phyloP scores from a whole-genome alignment of 179 eudicot genomes.

The Gypsophila paniculata region DNA sequence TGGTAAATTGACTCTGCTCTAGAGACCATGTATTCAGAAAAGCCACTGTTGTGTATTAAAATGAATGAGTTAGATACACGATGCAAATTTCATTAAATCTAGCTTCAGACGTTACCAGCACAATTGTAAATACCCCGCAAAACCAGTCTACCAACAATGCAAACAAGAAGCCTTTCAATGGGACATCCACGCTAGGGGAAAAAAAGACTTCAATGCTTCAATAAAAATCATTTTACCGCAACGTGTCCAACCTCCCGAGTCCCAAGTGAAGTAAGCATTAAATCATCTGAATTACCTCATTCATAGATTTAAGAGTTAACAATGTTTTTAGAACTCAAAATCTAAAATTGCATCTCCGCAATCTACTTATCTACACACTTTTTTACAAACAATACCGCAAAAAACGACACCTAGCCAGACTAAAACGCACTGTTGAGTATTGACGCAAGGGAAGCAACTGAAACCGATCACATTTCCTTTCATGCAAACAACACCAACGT shows the following conservation, averaged over 20 bases:
- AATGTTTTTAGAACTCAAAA: neutral
- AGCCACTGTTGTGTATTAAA: conserved; percentile 56
- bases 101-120: neutral
- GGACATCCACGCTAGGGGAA: too few species aligned
- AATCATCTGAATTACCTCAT: neutral
- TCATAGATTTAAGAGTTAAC: neutral
- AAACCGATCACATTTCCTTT: conserved; percentile 1
- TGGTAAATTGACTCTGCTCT: conserved; percentile 73
- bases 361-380: neutral
- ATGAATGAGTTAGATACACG: conserved; percentile 12
- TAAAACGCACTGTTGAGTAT: neutral
- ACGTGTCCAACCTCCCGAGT: neutral
- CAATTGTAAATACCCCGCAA: neutral
- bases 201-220: neutral
- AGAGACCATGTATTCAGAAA: conserved; percentile 65
- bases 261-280: neutral
- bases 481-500: neutral
- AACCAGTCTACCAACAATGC: too few species aligned
- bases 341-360: neutral
- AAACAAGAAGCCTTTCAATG: too few species aligned
- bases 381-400: neutral
- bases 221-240: neutral
- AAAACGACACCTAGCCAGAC: neutral
- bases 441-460: neutral
- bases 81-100: neutral